Percentiles rank a stretch among this genome's conserved stretches.
These are phyloP conservation scores for Magnolia officinalis DNA, from an alignment of 164 flowering plant species.

Conservation along the genomic window DNA sequence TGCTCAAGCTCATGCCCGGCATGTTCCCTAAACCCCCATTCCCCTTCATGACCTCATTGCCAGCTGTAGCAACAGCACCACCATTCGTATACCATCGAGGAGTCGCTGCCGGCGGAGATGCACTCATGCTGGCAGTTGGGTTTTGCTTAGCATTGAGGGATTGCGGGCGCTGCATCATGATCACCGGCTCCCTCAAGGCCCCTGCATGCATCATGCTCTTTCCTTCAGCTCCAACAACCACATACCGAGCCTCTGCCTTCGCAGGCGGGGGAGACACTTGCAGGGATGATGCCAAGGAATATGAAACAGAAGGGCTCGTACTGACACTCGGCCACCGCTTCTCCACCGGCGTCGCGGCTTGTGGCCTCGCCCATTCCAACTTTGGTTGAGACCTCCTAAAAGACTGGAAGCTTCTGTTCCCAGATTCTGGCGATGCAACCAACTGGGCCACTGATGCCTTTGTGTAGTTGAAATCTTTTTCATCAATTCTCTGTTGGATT, in stretches of 20 bases:
- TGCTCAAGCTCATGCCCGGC: constrained; percentile 24
- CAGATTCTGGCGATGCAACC: constrained; percentile 28
- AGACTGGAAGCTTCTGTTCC: constrained; percentile 36
- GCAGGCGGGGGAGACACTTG: constrained; percentile 39
- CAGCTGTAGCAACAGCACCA: constrained; percentile 4
- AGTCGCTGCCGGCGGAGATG: constrained; percentile 41
- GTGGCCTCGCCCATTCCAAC: constrained; percentile 33
- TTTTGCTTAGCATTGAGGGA: constrained; percentile 38
- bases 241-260: constrained; percentile 37
- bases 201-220: constrained; percentile 38
- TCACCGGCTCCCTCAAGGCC: constrained; percentile 57
- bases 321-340: constrained; percentile 51
- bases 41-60: constrained; percentile 36
- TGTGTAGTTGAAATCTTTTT: constrained; percentile 63
- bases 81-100: constrained; percentile 43
- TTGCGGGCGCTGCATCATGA: constrained; percentile 76
- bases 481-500: constrained; percentile 52
- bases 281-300: constrained; percentile 37
- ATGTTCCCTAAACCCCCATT: constrained; percentile 25
- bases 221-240: constrained; percentile 38
- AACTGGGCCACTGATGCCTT: constrained; percentile 28
- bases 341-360: constrained; percentile 29
- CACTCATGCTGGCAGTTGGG: constrained; percentile 26
- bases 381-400: constrained; percentile 40
- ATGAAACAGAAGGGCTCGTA: constrained; percentile 31